Percentiles rank a stretch among this genome's conserved stretches.
Conservation (phyloP, 2,329 filamentous ascomycete genomes). For the Aspergillus bombycis region DNA sequence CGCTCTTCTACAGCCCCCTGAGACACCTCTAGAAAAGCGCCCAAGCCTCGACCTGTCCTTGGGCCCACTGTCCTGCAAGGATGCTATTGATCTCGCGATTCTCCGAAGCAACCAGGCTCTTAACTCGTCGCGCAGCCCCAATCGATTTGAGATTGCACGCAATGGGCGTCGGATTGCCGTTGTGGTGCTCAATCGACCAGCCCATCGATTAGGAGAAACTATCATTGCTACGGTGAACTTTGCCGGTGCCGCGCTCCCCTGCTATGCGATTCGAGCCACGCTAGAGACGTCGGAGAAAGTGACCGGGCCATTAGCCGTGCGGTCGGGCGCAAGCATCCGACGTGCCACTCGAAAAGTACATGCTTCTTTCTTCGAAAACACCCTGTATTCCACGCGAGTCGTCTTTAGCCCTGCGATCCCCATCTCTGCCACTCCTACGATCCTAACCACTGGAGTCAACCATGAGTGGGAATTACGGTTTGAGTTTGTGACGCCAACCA, state of each 20-base stretch:
- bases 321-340: constrained; percentile 82
- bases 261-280: constrained; percentile 80
- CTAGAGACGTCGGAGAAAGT: constrained; percentile 88
- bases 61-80: constrained; percentile 68
- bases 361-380: constrained; percentile 76
- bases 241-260: constrained; percentile 72
- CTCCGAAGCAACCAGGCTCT: constrained; percentile 74
- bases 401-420: constrained; percentile 85
- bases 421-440: constrained; percentile 80
- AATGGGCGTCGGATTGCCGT: constrained; percentile 91
- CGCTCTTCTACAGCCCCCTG: constrained; percentile 60
- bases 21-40: constrained; percentile 71
- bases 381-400: constrained; percentile 76
- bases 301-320: constrained; percentile 76
- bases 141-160: constrained; percentile 91
- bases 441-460: constrained; percentile 84
- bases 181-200: constrained; percentile 82
- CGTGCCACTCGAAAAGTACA: constrained; percentile 84
- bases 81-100: constrained; percentile 89
- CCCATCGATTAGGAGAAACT: constrained; percentile 86
- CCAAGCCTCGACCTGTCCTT: constrained; percentile 55
- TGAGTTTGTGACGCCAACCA: constrained; percentile 83
- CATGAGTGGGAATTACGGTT: constrained; percentile 87
- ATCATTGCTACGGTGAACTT: constrained; percentile 87
- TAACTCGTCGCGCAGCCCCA: constrained; percentile 76